Evolutionary conservation across 306 rosid species (phyloP).

Genomic region (Casuarina cunninghamiana): DNA sequence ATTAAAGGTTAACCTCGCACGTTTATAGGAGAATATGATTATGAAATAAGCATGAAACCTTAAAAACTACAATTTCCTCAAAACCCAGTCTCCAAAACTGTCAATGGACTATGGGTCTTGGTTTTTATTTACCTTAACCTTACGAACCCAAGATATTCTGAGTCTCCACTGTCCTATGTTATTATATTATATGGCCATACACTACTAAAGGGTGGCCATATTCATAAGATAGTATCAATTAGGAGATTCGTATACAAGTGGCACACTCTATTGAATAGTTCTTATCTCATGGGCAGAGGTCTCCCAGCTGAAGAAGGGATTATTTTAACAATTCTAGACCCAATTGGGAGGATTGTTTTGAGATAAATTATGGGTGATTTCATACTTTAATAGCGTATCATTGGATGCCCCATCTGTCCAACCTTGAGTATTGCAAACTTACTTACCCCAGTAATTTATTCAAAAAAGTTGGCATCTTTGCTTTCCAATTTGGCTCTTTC

Average conservation of each 20-base stretch:
- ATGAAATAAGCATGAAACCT: no score
- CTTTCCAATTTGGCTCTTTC: not conserved
- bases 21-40: no score
- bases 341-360: not conserved
- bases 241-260: not conserved
- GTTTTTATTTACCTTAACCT: not conserved
- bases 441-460: constrained; percentile 15
- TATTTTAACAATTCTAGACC: not conserved
- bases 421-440: constrained; percentile 24
- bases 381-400: not conserved
- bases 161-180: not conserved
- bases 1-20: no score
- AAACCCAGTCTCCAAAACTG: not conserved
- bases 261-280: not conserved
- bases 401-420: not conserved
- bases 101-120: not conserved
- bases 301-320: not conserved
- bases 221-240: not conserved
- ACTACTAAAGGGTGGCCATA: not conserved
- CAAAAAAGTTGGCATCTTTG: constrained; percentile 15
- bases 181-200: not conserved
- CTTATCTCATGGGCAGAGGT: not conserved
- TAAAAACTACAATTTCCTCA: not conserved
- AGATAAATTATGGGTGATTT: not conserved
- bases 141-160: not conserved